Evolutionary conservation across 2,329 filamentous ascomycete species (phyloP).

Genomic region (Fusarium agapanthi): DNA sequence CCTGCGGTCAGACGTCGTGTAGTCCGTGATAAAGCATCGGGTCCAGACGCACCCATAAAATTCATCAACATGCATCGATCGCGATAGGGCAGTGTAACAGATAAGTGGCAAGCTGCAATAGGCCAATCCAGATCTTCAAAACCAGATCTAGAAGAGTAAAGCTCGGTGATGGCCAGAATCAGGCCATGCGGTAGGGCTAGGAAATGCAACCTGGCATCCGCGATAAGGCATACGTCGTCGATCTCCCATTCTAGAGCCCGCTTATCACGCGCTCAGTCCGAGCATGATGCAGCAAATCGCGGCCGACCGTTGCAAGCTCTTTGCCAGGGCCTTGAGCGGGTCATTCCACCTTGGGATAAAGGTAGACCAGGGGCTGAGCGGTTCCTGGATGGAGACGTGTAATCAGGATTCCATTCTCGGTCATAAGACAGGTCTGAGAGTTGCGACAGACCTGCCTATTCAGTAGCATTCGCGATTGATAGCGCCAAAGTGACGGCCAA

Average conservation of each 20-base stretch:
- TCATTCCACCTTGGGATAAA: neutral
- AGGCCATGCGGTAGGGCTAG: constrained; percentile 3
- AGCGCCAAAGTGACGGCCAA: neutral
- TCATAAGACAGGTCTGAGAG: neutral
- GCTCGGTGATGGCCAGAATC: neutral
- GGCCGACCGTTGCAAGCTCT: neutral
- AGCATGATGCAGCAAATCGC: neutral
- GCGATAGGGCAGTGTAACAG: neutral
- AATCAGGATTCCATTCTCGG: neutral
- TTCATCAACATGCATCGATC: neutral
- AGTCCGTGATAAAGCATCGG: neutral
- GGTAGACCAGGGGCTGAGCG: neutral
- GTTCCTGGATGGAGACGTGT: neutral
- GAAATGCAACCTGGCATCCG: neutral
- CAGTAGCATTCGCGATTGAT: neutral
- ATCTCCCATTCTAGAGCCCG: constrained; percentile 14
- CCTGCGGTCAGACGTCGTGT: rapidly evolving
- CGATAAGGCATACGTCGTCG: constrained; percentile 8
- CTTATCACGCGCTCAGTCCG: neutral
- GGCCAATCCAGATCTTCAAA: neutral
- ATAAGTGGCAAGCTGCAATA: neutral
- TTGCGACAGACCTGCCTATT: constrained; percentile 19
- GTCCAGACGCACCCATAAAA: neutral
- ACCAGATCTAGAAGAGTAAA: neutral
- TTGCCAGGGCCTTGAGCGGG: neutral